phyloP scores from a whole-genome alignment of 257 asterid species.

The Solanum dulcamara region DNA sequence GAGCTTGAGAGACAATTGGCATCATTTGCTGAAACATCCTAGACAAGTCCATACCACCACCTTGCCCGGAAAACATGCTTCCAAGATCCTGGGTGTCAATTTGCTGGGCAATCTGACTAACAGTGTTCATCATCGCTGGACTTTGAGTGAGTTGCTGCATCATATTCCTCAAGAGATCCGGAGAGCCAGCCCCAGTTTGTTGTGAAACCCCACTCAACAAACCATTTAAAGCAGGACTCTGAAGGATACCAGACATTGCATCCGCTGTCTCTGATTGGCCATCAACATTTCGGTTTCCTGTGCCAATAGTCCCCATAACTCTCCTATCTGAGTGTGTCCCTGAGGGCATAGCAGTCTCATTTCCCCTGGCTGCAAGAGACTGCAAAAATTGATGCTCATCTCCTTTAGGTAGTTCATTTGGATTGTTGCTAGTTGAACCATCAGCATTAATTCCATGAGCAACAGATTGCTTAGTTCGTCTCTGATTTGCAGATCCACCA shows the following conservation, averaged over 20 bases:
- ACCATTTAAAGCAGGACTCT: constrained; percentile 65
- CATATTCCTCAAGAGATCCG: constrained; percentile 75
- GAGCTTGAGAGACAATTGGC: constrained; percentile 90
- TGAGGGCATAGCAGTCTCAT: constrained; percentile 15
- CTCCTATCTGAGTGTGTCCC: constrained; percentile 22
- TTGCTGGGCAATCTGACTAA: constrained; percentile 88
- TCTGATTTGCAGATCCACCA: constrained; percentile 28
- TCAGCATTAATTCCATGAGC: constrained; percentile 23
- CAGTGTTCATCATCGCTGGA: constrained; percentile 78
- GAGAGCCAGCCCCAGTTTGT: constrained; percentile 89
- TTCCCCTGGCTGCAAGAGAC: constrained; percentile 36
- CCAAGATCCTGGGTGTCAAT: constrained; percentile 67
- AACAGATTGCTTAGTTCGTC: constrained; percentile 39
- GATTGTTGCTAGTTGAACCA: constrained; percentile 29
- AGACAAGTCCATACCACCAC: constrained; percentile 66
- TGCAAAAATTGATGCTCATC: constrained; percentile 68
- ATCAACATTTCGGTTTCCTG: constrained; percentile 20
- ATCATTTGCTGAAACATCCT: constrained; percentile 96
- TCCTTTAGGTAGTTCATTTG: constrained; percentile 27
- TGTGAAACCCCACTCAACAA: constrained; percentile 76
- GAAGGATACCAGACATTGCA: constrained; percentile 72
- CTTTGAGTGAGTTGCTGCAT: constrained; percentile 71
- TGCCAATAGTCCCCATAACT: constrained; percentile 8
- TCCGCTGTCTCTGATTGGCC: constrained; percentile 38
- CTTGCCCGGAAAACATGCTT: constrained; percentile 63